phyloP scores from a whole-genome alignment of 345 rosid genomes.

The Gossypium stocksii region DNA sequence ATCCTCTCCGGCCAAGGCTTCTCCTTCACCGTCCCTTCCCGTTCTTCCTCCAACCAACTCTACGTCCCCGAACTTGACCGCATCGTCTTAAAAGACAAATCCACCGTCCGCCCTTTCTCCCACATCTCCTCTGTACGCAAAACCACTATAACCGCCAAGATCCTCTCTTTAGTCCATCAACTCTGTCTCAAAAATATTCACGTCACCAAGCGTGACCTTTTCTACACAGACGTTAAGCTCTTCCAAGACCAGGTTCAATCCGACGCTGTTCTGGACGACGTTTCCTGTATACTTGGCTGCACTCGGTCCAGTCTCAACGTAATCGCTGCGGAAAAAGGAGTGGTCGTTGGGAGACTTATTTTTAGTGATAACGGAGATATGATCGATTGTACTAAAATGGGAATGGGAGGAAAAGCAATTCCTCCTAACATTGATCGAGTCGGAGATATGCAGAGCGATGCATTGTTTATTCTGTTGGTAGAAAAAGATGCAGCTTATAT shows the following conservation, averaged over 20 bases:
- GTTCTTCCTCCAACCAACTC: conserved; percentile 87
- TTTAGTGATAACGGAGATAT: conserved; percentile 97
- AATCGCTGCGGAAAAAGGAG: conserved; percentile 90
- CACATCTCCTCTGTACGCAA: conserved; percentile 80
- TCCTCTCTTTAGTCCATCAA: conserved; percentile 88
- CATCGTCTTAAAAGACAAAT: conserved; percentile 87
- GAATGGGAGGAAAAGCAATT: conserved; percentile 98
- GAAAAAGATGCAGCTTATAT: conserved; percentile 98
- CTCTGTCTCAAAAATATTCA: conserved; percentile 78
- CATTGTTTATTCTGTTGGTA: conserved; percentile 72
- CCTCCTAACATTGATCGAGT: conserved; percentile 94
- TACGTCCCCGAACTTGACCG: conserved; percentile 99
- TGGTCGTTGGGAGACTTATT: conserved; percentile 83
- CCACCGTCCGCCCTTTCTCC: conserved; percentile 85
- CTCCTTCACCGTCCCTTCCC: conserved; percentile 90
- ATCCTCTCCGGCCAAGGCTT: conserved; percentile 85
- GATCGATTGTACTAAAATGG: conserved; percentile 98
- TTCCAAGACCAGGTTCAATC: conserved; percentile 98
- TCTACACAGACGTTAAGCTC: conserved; percentile 96
- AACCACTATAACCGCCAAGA: conserved; percentile 75
- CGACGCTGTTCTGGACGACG: conserved; percentile 82
- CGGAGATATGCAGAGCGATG: conserved; percentile 94
- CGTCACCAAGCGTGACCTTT: conserved; percentile 96
- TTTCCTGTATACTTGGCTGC: conserved; percentile 90
- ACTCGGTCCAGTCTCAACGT: conserved; percentile 93